These are phyloP conservation scores for Iberis amara DNA, from an alignment of 441 rosid genomes.

Conservation along the genomic window DNA sequence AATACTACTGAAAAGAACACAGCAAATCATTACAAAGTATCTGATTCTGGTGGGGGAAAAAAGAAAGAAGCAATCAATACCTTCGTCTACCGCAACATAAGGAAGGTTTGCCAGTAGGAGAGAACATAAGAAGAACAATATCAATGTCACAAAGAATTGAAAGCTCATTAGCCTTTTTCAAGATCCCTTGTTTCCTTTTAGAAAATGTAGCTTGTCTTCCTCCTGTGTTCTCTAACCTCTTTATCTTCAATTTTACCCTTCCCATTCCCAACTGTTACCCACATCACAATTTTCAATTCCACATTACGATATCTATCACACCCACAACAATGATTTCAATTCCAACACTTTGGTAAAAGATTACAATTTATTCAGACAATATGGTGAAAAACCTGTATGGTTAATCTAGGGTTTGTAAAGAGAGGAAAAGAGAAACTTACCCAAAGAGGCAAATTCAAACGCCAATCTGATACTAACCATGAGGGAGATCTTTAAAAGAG, in stretches of 20 bases:
- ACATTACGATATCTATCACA: no score
- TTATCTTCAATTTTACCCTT: conserved; percentile 84
- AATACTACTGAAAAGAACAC: conserved; percentile 33
- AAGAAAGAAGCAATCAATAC: conserved; percentile 26
- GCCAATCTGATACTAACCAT: conserved; percentile 40
- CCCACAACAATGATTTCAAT: no score
- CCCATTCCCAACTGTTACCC: conserved; percentile 58
- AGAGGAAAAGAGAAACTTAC: conserved; percentile 30
- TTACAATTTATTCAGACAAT: no score
- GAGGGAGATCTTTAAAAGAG: conserved; percentile 26
- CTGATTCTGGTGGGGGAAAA: not conserved
- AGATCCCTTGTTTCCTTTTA: conserved; percentile 71
- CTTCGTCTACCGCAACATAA: conserved; percentile 60
- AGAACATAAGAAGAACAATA: conserved; percentile 79
- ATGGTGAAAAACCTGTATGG: not conserved
- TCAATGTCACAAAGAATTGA: conserved; percentile 75
- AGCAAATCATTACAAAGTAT: not conserved
- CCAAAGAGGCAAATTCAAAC: conserved; percentile 50
- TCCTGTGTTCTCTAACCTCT: conserved; percentile 66
- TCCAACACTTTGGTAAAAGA: no score
- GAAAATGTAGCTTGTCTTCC: conserved; percentile 78
- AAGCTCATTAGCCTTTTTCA: conserved; percentile 75
- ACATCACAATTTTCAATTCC: no score
- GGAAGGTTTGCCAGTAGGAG: conserved; percentile 72
- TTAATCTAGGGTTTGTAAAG: not conserved